phyloP scores from a whole-genome alignment of 2,329 filamentous ascomycete species.

The Sphaerulina vaccinii region DNA sequence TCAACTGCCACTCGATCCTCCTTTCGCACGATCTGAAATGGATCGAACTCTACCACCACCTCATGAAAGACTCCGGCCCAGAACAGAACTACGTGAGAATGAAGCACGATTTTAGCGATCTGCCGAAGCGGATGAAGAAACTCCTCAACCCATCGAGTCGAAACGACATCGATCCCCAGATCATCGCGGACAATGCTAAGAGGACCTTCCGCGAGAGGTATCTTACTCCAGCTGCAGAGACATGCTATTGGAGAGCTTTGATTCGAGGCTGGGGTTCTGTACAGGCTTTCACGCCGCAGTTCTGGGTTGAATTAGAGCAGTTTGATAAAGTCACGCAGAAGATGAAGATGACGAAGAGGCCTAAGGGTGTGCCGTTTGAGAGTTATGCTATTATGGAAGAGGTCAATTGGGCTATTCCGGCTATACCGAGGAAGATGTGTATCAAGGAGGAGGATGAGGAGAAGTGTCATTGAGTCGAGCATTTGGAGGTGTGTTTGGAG shows the following conservation, averaged over 20 bases:
- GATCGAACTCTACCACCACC: slow-evolving; percentile 32
- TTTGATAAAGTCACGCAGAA: slow-evolving; percentile 23
- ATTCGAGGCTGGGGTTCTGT: slow-evolving; percentile 49
- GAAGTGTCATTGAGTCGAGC: slow-evolving; percentile 2
- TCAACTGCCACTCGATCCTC: slow-evolving; percentile 35
- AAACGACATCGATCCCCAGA: slow-evolving; percentile 21
- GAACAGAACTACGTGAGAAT: slow-evolving; percentile 35
- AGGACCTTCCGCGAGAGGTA: slow-evolving; percentile 30
- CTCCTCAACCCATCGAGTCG: slow-evolving; percentile 26
- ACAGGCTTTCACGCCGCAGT: slow-evolving; percentile 28
- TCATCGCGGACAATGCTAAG: slow-evolving; percentile 30
- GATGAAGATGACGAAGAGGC: slow-evolving; percentile 23
- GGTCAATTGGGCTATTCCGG: slow-evolving; percentile 33
- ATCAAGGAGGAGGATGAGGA: slow-evolving; percentile 9
- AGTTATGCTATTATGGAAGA: slow-evolving; percentile 36
- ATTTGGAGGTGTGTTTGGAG: no score
- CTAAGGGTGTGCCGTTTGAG: slow-evolving; percentile 33
- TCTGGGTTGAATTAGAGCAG: slow-evolving; percentile 26
- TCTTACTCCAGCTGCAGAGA: slow-evolving; percentile 32
- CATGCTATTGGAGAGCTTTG: slow-evolving; percentile 36
- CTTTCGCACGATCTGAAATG: slow-evolving; percentile 34
- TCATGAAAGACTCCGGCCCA: slow-evolving; percentile 28
- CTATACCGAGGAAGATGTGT: slow-evolving; percentile 20
- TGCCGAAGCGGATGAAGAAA: slow-evolving; percentile 30
- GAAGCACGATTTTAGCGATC: slow-evolving; percentile 30